Evolutionary conservation across 2,329 filamentous ascomycete genomes (phyloP).

Genomic region (Penicillium corylophilum): DNA sequence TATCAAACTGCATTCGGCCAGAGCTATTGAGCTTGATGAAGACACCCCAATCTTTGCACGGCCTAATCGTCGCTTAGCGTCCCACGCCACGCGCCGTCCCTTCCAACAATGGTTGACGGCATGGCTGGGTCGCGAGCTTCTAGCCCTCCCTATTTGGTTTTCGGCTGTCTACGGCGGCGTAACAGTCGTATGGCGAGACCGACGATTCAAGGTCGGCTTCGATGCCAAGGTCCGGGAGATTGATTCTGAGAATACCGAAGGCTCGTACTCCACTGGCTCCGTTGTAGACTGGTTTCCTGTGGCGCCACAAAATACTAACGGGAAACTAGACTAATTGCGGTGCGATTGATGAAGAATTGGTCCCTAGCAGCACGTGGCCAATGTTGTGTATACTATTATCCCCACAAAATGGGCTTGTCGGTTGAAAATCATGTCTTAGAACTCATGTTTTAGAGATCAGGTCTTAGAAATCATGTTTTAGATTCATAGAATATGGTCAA

Average conservation of each 20-base stretch:
- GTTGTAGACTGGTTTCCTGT: slow-evolving; percentile 12
- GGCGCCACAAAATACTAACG: slow-evolving; percentile 2
- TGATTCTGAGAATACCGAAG: slow-evolving; percentile 20
- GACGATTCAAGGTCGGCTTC: slow-evolving; percentile 74
- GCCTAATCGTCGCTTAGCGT: slow-evolving; percentile 45
- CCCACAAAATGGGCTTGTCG: background rate
- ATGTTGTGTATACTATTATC: slow-evolving; percentile 8
- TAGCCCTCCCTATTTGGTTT: slow-evolving; percentile 86
- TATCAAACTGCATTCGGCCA: slow-evolving; percentile 68
- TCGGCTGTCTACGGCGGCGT: slow-evolving; percentile 88
- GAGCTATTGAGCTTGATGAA: slow-evolving; percentile 67
- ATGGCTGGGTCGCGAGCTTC: slow-evolving; percentile 79
- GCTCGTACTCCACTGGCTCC: slow-evolving; percentile 22
- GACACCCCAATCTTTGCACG: slow-evolving; percentile 73
- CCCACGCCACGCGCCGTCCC: slow-evolving; percentile 48
- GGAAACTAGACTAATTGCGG: slow-evolving; percentile 16
- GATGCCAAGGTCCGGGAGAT: slow-evolving; percentile 77
- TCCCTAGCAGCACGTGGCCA: background rate
- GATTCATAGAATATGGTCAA: background rate
- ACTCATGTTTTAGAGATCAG: background rate
- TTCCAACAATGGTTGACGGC: slow-evolving; percentile 73
- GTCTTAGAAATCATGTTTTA: background rate
- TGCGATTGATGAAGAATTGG: slow-evolving; percentile 16
- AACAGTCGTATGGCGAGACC: slow-evolving; percentile 83
- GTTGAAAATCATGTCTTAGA: background rate